Conservation (phyloP, 768 basidiomycete genomes). For the Pulveroboletus sp. region DNA sequence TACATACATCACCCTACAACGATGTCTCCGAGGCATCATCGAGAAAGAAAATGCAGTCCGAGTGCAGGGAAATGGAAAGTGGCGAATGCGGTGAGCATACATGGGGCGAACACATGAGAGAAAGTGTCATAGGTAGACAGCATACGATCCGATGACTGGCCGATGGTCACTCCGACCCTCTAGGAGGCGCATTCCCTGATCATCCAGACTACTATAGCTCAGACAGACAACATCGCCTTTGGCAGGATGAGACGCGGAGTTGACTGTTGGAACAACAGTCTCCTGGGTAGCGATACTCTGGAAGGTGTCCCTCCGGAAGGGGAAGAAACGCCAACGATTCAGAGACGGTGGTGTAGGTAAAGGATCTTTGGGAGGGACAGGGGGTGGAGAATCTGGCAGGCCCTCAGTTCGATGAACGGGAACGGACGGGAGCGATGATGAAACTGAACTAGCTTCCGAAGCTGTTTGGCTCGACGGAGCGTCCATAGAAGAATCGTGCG, state of each 20-base stretch:
- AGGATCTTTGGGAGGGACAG: conserved; percentile 27
- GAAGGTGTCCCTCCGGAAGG: conserved; percentile 39
- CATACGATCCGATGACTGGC: conserved; percentile 78
- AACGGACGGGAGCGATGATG: conserved; percentile 11
- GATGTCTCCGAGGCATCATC: conserved; percentile 17
- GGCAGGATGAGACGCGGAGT: conserved; percentile 29
- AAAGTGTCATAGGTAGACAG: conserved; percentile 50
- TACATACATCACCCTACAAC: conserved; percentile 17
- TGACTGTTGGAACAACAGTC: conserved; percentile 17
- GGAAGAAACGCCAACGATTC: conserved; percentile 49
- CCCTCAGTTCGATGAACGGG: conserved; percentile 10
- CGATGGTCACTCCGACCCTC: conserved; percentile 82
- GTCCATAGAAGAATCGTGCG: conserved; percentile 15
- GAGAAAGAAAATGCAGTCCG: conserved; percentile 4
- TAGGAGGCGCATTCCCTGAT: conserved; percentile 66
- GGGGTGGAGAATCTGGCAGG: conserved; percentile 23
- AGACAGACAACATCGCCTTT: conserved; percentile 74
- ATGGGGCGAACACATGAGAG: background rate
- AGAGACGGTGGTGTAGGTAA: conserved; percentile 21
- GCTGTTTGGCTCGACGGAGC: conserved; percentile 2
- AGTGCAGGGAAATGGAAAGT: conserved; percentile 1
- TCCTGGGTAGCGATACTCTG: conserved; percentile 26
- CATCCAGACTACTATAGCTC: conserved; percentile 68
- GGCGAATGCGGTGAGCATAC: conserved; percentile 10
- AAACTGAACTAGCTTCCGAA: conserved; percentile 7